Percentiles rank a stretch among this genome's conserved stretches.
Conservation (phyloP, 352 stramenopile species). For the Globisporangium rhizosaccharum region DNA sequence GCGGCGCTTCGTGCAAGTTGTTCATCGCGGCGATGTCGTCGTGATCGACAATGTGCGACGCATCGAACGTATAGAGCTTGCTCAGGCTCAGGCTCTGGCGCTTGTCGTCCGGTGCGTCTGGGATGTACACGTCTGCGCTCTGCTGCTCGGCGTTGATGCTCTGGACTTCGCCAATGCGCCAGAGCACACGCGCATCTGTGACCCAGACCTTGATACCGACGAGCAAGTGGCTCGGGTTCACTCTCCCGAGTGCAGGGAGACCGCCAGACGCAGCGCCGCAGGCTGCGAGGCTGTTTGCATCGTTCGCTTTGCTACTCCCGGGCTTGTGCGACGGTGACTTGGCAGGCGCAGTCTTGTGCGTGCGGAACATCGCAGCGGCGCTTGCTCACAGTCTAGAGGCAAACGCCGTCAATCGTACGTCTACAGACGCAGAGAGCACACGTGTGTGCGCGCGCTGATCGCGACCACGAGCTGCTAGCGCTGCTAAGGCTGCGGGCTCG, state of each 20-base stretch:
- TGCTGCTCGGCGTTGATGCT: constrained; percentile 34
- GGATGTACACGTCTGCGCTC: constrained; percentile 51
- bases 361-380: constrained; percentile 6
- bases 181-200: constrained; percentile 64
- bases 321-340: constrained; percentile 10
- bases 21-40: constrained; percentile 87
- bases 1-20: constrained; percentile 85
- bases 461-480: too few relatives aligned
- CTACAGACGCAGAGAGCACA: neutral
- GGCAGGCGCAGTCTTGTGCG: constrained; percentile 10
- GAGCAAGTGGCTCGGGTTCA: constrained; percentile 42
- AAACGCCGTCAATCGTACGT: neutral
- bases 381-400: too few relatives aligned
- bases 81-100: constrained; percentile 39
- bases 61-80: constrained; percentile 76
- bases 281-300: constrained; percentile 5
- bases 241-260: constrained; percentile 33
- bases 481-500: too few relatives aligned
- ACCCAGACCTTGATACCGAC: constrained; percentile 72
- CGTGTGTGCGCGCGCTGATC: too few relatives aligned
- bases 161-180: constrained; percentile 76
- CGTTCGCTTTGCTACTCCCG: constrained; percentile 8
- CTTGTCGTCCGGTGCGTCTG: constrained; percentile 54
- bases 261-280: neutral
- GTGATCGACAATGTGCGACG: constrained; percentile 80